These are phyloP conservation scores for Thymus quinquecostatus DNA, from an alignment of 257 asterid genomes.

Conservation along the genomic window DNA sequence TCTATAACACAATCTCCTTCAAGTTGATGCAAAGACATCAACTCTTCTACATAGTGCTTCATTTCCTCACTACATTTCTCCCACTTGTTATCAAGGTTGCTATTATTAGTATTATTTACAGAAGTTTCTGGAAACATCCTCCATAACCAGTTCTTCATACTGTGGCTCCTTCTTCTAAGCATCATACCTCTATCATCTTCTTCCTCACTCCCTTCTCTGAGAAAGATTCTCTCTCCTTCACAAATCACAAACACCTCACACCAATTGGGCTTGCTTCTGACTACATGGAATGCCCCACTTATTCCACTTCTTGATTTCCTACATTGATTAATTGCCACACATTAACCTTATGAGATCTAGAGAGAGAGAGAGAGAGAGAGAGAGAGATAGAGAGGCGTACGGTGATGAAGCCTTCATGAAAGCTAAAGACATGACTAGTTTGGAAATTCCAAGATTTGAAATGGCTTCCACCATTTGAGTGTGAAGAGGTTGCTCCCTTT, in stretches of 20 bases:
- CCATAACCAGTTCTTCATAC: slow-evolving; percentile 58
- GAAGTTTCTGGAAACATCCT: slow-evolving; percentile 44
- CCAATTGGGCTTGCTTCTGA: slow-evolving; percentile 56
- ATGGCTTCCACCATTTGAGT: slow-evolving; percentile 52
- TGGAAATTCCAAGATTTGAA: slow-evolving; percentile 45
- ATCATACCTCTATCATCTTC: slow-evolving; percentile 52
- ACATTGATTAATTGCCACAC: background rate
- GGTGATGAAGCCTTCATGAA: slow-evolving; percentile 55
- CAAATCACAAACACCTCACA: slow-evolving; percentile 57
- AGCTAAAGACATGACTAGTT: slow-evolving; percentile 58
- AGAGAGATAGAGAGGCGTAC: slow-evolving; percentile 20
- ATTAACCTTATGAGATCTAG: background rate
- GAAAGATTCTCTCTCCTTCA: slow-evolving; percentile 53
- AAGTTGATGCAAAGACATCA: slow-evolving; percentile 40
- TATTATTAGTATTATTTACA: background rate
- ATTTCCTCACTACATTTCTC: slow-evolving; percentile 48
- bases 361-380: background rate
- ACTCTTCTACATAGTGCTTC: slow-evolving; percentile 44
- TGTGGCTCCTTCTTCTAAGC: slow-evolving; percentile 43
- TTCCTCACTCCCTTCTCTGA: slow-evolving; percentile 54
- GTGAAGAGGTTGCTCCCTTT: slow-evolving; percentile 49
- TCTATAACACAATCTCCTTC: slow-evolving; percentile 28
- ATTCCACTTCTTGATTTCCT: slow-evolving; percentile 71
- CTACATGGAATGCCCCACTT: slow-evolving; percentile 52
- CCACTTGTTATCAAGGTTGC: slow-evolving; percentile 39